A percentile compares a stretch with the other conserved stretches of the same genome.
Conservation (phyloP, 371 early-diverging fungal species). For the Mortierella sp. region DNA sequence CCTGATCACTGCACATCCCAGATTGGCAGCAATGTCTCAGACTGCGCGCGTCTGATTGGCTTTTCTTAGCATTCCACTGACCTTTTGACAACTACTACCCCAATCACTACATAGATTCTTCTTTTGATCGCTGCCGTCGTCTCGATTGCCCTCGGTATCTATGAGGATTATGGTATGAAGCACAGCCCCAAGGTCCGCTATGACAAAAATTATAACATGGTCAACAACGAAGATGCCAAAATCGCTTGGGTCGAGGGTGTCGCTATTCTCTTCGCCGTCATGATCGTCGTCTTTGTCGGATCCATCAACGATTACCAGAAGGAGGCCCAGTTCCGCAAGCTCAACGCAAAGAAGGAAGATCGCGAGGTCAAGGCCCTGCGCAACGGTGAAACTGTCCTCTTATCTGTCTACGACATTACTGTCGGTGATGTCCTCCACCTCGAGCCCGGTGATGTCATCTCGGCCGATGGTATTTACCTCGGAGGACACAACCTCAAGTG, state of each 20-base stretch:
- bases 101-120: constrained; percentile 66
- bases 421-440: constrained; percentile 94
- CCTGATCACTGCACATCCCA: neutral
- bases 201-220: constrained; percentile 43
- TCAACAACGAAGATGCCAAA: constrained; percentile 60
- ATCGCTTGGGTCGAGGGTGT: constrained; percentile 86
- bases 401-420: constrained; percentile 89
- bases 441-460: constrained; percentile 96
- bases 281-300: constrained; percentile 85
- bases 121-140: constrained; percentile 87
- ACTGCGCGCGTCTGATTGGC: constrained; percentile 4
- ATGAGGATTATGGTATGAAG: constrained; percentile 75
- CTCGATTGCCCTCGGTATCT: constrained; percentile 89
- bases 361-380: constrained; percentile 81
- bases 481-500: constrained; percentile 87
- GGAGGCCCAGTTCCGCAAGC: constrained; percentile 87
- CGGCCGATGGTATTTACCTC: constrained; percentile 92
- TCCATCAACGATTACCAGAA: constrained; percentile 91
- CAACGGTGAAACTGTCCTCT: constrained; percentile 80
- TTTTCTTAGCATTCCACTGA: neutral
- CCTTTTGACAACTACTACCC: neutral
- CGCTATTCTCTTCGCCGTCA: constrained; percentile 84
- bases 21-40: neutral
- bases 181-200: constrained; percentile 59
- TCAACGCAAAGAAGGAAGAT: constrained; percentile 89